Evolutionary conservation across 208 protist species (phyloP), one percentile per base, ranked within the genome.

Genomic region (Lotmaria passim): DNA sequence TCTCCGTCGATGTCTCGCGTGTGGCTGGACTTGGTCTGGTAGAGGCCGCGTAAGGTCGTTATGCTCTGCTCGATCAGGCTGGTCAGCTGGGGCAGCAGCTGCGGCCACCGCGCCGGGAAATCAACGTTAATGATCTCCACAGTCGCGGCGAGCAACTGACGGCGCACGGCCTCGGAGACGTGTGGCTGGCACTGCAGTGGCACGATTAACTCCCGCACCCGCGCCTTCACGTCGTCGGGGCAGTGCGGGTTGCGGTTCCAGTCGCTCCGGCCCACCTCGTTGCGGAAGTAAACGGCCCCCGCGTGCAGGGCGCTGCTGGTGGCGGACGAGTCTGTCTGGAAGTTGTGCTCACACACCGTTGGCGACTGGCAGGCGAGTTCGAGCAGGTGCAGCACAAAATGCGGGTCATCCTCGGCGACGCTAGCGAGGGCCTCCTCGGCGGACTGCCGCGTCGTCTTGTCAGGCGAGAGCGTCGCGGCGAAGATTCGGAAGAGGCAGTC

Each of bases 401-500:
- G 61, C n/a, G 85, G 78, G 48, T 90, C 79, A 14, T 64, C 33
- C 31, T 57, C 46, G 12, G 81, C 78, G 34, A 94, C 51, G 14
- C 87, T 60, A 10, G 73, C 63, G 26, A 96, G 74, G 14, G 83
- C 64, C 31, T 79, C 53, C 77, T 96, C 91, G 19, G 89, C 91
- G 30, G 68, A 69, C 55, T 93, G 80, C 28, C 91, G 88, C 0
- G 61, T 61, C 11, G 34, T 26, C 68, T 93, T 92, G 57, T 96
- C 89, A 10, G 85, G 30, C 7, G 79, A 80, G 46, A 96, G 80
- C 2, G 91, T 93, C 12, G 60, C 77, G 17, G 63, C 62, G 44
- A 96, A 91, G 63, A 94, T 84, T 24, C 82, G 70, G 69, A 81
- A 93, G 7, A 95, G 80, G 21, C 26, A 61, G 48, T 87, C 85